Percentiles rank a stretch among this genome's conserved stretches.
Conservation (phyloP, 164 flowering plant species). For the Stephania japonica region DNA sequence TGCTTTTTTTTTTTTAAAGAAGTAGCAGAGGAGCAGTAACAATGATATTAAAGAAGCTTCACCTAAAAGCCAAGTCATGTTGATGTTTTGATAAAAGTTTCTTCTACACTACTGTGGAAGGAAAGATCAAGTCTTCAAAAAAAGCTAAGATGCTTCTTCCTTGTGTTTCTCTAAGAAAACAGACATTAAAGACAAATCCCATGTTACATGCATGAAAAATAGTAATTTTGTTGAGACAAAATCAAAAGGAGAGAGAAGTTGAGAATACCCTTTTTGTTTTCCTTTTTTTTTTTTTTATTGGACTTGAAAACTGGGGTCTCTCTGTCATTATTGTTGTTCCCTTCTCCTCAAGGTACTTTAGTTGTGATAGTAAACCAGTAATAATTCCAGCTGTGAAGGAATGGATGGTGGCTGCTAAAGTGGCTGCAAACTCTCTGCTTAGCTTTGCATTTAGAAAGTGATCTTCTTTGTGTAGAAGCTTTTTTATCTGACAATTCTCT, state of each 20-base stretch:
- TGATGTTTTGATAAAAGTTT: slow-evolving; percentile 8
- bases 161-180: slow-evolving; percentile 10
- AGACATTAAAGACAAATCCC: slow-evolving; percentile 13
- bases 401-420: slow-evolving; percentile 20
- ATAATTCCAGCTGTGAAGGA: slow-evolving; percentile 49
- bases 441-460: slow-evolving; percentile 35
- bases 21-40: slow-evolving; percentile 6
- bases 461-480: slow-evolving; percentile 32
- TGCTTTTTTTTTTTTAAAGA: background rate
- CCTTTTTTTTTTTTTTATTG: background rate
- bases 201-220: slow-evolving; percentile 16
- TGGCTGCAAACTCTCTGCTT: slow-evolving; percentile 38
- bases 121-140: slow-evolving; percentile 6
- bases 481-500: slow-evolving; percentile 41
- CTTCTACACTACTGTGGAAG: slow-evolving; percentile 5
- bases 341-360: slow-evolving; percentile 6
- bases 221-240: slow-evolving; percentile 5
- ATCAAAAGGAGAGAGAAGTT: slow-evolving; percentile 1
- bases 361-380: slow-evolving; percentile 37
- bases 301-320: background rate
- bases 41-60: slow-evolving; percentile 15
- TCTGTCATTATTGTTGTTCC: background rate
- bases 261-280: background rate
- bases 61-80: slow-evolving; percentile 14
- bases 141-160: slow-evolving; percentile 13